Evolutionary conservation across 257 asterid species (phyloP), one percentile per base, ranked within the genome.

Genomic region (Coffea canephora): DNA sequence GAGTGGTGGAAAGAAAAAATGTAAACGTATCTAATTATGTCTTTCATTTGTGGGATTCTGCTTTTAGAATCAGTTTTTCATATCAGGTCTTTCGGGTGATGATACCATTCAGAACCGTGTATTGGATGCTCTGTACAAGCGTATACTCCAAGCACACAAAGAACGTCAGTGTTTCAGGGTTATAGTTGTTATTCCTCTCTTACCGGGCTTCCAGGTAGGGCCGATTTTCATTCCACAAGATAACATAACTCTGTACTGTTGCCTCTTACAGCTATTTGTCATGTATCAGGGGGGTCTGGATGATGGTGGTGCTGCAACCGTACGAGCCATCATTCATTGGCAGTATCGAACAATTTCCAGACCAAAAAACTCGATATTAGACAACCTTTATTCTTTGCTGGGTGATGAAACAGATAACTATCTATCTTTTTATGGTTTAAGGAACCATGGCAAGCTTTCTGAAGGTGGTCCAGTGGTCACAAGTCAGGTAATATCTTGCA

Each of bases 281-380:
- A 39, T 39, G 43, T 2, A 39, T 39, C 84, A 95, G 98, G 99
- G 99, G 70, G 98, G 99, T 75, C 88, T 93, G 87, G 99, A 95
- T 88, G 98, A 95, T 85, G 92, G 94, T 79, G 99, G 99, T 82
- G 98, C 99, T 71, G 99, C 99, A 82, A 91, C 99, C 81, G 97
- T 93, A 78, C 87, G 99, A 86, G 99, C 99, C 81, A 93, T 95
- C 80, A 93, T 95, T 97, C 99, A 91, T 86, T 95, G 99, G 99
- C 97, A 93, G 80, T 93, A 93, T 80, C 90, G 99, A 82, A 91
- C 99, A 81, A 93, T 95, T 78, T 87, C 86, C 86, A 86, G 97
- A 81, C 97, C 97, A 74, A 84, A 84, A 69, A 84, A 85, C 80
- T 95, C 99, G 65, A 95, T 95, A 85, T 78, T 95, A 85, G 96